Percentiles rank a stretch among this genome's conserved stretches.
Conservation (phyloP, 768 basidiomycete species). For the Lepiota brunneoincarnata region DNA sequence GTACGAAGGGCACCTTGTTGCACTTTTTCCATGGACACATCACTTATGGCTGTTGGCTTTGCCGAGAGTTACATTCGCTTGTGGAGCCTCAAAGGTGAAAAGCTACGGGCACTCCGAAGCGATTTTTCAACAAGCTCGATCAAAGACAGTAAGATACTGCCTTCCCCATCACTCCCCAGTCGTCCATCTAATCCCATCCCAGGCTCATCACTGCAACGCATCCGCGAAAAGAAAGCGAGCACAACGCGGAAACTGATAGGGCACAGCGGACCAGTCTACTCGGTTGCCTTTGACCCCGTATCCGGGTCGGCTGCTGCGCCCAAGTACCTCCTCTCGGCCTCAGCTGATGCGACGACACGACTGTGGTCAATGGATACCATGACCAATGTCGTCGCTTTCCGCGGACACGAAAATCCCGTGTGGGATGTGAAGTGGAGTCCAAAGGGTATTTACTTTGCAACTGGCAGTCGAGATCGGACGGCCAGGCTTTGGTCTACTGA, state of each 20-base stretch:
- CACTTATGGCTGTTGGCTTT: constrained; percentile 93
- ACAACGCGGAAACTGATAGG: constrained; percentile 95
- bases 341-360: constrained; percentile 87
- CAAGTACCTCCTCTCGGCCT: constrained; percentile 84
- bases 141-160: constrained; percentile 58
- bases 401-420: constrained; percentile 95
- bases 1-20: constrained; percentile 71
- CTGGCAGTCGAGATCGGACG: constrained; percentile 89
- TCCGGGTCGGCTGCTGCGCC: constrained; percentile 85
- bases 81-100: constrained; percentile 95
- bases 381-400: constrained; percentile 89
- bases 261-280: constrained; percentile 96
- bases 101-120: constrained; percentile 70
- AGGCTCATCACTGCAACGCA: constrained; percentile 62
- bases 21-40: constrained; percentile 87
- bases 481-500: constrained; percentile 97
- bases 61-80: constrained; percentile 92
- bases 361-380: constrained; percentile 96
- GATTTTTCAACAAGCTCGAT: constrained; percentile 68
- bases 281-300: constrained; percentile 89
- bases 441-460: constrained; percentile 97
- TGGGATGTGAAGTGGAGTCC: constrained; percentile 99
- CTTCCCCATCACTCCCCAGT: not conserved
- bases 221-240: constrained; percentile 77
- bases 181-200: not conserved